These are phyloP conservation scores for Yamadazyma kanchanaburiensis DNA, from an alignment of 1,139 yeast species.

Conservation along the genomic window DNA sequence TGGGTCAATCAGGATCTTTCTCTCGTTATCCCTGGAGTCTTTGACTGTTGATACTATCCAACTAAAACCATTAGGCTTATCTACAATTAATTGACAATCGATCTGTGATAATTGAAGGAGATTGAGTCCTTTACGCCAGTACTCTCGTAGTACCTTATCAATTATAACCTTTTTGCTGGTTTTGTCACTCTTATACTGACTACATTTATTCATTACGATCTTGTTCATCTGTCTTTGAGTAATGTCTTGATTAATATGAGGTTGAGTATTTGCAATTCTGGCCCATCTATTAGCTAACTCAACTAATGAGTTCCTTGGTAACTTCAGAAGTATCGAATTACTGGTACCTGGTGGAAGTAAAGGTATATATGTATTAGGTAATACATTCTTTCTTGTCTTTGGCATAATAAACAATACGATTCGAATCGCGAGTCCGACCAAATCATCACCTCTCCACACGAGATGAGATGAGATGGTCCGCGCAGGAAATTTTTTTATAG, in stretches of 20 bases:
- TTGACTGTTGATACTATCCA: slow-evolving; percentile 62
- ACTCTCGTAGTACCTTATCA: slow-evolving; percentile 49
- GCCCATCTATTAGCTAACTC: slow-evolving; percentile 38
- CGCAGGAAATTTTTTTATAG: too few relatives aligned
- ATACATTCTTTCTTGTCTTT: slow-evolving; percentile 18
- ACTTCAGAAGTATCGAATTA: slow-evolving; percentile 22
- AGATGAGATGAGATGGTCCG: too few relatives aligned
- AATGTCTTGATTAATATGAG: slow-evolving; percentile 17
- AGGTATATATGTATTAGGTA: slow-evolving; percentile 42
- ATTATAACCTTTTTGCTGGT: slow-evolving; percentile 43
- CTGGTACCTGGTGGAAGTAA: slow-evolving; percentile 22
- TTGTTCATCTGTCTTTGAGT: slow-evolving; percentile 24
- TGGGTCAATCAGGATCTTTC: slow-evolving; percentile 38
- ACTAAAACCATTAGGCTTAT: slow-evolving; percentile 45
- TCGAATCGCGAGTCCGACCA: too few relatives aligned
- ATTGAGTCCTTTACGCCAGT: slow-evolving; percentile 64
- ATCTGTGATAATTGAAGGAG: slow-evolving; percentile 69
- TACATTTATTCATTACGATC: slow-evolving; percentile 17
- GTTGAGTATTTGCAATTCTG: slow-evolving; percentile 35
- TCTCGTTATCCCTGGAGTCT: slow-evolving; percentile 32
- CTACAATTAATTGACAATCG: slow-evolving; percentile 63
- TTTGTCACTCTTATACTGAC: slow-evolving; percentile 12
- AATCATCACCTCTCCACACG: too few relatives aligned
- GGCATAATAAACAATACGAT: too few relatives aligned
- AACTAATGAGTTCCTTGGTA: slow-evolving; percentile 32